Percentiles rank a stretch among this genome's conserved stretches.
These are phyloP conservation scores for Rhynchosporium secalis DNA, from an alignment of 2,329 filamentous ascomycete genomes.

Conservation along the genomic window DNA sequence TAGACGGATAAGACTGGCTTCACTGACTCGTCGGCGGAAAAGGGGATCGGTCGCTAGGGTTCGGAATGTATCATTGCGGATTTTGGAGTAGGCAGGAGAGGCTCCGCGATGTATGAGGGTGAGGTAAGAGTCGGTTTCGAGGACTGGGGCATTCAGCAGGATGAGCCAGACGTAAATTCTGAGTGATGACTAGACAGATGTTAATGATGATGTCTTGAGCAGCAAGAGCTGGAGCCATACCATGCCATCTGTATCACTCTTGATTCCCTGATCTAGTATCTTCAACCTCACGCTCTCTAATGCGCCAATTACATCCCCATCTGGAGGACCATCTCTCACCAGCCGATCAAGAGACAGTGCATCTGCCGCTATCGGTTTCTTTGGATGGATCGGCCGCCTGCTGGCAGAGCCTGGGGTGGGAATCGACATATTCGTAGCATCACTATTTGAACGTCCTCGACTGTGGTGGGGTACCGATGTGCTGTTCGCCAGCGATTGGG, in stretches of 20 bases:
- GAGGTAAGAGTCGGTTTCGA: conserved; percentile 86
- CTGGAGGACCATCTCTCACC: conserved; percentile 75
- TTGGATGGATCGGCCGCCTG: conserved; percentile 48
- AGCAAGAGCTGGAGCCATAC: conserved; percentile 46
- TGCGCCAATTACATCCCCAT: conserved; percentile 65
- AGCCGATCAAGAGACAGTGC: conserved; percentile 69
- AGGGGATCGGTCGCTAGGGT: conserved; percentile 96
- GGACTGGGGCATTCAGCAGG: conserved; percentile 81
- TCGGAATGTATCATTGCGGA: conserved; percentile 96
- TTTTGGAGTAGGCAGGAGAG: conserved; percentile 94
- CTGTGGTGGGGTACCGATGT: conserved; percentile 40
- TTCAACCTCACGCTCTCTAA: conserved; percentile 72
- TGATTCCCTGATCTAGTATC: conserved; percentile 73
- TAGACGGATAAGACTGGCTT: conserved; percentile 90
- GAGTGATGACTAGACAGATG: conserved; percentile 68
- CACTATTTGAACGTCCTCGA: conserved; percentile 71
- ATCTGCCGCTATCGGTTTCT: conserved; percentile 52
- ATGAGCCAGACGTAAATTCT: conserved; percentile 97
- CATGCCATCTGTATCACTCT: conserved; percentile 79
- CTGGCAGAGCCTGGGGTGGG: conserved; percentile 43
- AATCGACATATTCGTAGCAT: conserved; percentile 53
- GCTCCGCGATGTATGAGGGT: conserved; percentile 87
- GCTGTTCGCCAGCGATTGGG: conserved; percentile 28
- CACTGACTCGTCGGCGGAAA: conserved; percentile 91
- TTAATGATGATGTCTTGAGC: conserved; percentile 21